phyloP scores from a whole-genome alignment of 306 rosid species.

The Fragaria iinumae region DNA sequence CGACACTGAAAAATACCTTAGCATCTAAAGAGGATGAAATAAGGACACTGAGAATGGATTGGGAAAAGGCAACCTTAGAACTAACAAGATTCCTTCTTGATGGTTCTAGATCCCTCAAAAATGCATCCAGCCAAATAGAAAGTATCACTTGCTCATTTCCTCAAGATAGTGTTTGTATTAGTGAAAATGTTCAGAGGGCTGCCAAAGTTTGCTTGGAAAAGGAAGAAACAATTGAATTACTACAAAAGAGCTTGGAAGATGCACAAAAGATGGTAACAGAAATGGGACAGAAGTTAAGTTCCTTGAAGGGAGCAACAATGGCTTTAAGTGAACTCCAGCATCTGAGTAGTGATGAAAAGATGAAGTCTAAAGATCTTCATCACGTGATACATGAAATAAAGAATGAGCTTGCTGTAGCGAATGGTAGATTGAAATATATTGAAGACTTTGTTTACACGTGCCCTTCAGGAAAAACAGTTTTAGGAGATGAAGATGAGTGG shows the following conservation, averaged over 20 bases:
- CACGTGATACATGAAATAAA: conserved; percentile 46
- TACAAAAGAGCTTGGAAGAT: conserved; percentile 72
- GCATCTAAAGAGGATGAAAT: conserved; percentile 71
- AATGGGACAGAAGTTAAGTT: conserved; percentile 68
- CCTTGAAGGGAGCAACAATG: conserved; percentile 74
- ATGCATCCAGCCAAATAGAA: conserved; percentile 75
- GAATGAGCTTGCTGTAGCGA: conserved; percentile 47
- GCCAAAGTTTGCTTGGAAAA: conserved; percentile 66
- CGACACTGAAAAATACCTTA: conserved; percentile 45
- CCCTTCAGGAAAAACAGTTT: conserved; percentile 31
- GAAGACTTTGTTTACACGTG: conserved; percentile 38
- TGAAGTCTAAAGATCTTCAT: conserved; percentile 33
- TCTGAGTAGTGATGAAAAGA: conserved; percentile 29
- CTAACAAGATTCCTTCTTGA: conserved; percentile 81
- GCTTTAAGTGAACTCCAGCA: conserved; percentile 61
- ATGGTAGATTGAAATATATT: conserved; percentile 44
- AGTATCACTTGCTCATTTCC: conserved; percentile 70
- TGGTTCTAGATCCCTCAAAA: conserved; percentile 83
- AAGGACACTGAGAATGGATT: conserved; percentile 47
- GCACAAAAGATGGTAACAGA: conserved; percentile 64
- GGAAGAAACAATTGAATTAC: conserved; percentile 75
- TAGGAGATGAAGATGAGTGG: conserved; percentile 48
- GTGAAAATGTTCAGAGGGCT: conserved; percentile 70
- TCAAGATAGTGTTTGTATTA: conserved; percentile 49
- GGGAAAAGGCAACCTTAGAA: conserved; percentile 86